Conservation (phyloP, 345 rosid genomes). For the Crucihimalaya himalaica region DNA sequence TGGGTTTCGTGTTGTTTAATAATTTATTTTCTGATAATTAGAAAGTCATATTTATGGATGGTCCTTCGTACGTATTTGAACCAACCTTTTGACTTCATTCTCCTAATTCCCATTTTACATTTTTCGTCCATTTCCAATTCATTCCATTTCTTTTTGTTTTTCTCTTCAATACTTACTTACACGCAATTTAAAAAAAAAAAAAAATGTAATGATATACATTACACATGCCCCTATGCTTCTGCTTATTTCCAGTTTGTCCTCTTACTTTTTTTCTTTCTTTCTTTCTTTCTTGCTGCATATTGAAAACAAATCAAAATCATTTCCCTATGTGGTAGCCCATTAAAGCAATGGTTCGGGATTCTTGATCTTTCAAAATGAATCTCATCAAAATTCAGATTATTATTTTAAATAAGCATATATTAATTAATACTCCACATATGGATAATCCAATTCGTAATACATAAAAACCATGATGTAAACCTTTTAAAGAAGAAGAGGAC, state of each 20-base stretch:
- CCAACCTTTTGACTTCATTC: slow-evolving; percentile 36
- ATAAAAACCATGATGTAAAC: background rate
- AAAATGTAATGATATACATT: slow-evolving; percentile 15
- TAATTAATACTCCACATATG: background rate
- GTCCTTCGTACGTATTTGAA: slow-evolving; percentile 31
- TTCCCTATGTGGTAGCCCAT: slow-evolving; percentile 33
- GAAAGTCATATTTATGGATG: slow-evolving; percentile 27
- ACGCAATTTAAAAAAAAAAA: slow-evolving; percentile 7
- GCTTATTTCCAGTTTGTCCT: slow-evolving; percentile 35
- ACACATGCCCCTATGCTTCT: slow-evolving; percentile 38
- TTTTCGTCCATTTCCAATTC: slow-evolving; percentile 15
- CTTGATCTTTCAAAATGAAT: background rate
- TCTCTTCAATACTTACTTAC: background rate
- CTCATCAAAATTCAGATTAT: background rate
- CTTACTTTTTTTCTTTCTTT: slow-evolving; percentile 21
- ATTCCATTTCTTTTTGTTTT: background rate
- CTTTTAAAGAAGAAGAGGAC: background rate
- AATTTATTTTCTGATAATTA: slow-evolving; percentile 22
- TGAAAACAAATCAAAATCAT: slow-evolving; percentile 32
- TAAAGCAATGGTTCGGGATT: slow-evolving; percentile 1
- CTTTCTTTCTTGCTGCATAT: slow-evolving; percentile 23
- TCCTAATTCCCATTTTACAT: slow-evolving; percentile 9
- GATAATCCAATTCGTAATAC: background rate
- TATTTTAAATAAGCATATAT: background rate
- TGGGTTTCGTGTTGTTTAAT: slow-evolving; percentile 26